Base-by-base conservation (phyloP, 306 rosid genomes). In the Cicer yamashitae region DNA sequence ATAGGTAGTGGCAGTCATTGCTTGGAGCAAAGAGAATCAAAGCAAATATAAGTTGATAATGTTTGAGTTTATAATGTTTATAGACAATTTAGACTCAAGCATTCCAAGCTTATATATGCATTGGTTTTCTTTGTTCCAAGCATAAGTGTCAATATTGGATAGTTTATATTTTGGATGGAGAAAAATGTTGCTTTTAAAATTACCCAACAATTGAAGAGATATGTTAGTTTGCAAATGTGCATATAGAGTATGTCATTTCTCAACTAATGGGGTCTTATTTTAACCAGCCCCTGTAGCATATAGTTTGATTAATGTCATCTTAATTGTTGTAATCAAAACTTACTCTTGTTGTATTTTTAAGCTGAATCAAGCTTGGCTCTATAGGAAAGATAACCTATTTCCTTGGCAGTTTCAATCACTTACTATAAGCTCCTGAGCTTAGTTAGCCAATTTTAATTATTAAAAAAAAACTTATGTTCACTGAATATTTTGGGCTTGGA, bases 181-280 rank as follows among this genome's bases (percentile, higher is more conserved):
- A 71, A 67, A 13, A 11, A 70, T 10, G 72, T 25, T 77, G 6
- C 62, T 56, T 58, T 69, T 69, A 34, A 22, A 56, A 52, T 48
- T 38, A 70, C 73, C 66, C 59, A 60, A 10, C 5, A 45, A 15
- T 10, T 46, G 76, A 53, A 40, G 64, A 70, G 54, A 69, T 74
- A 61, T 47, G 79, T 63, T 70, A 46, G 64, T 38, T 68, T 50
- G 57, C 80, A 53, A 59, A 15, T 70, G 69, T 77, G 69, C 72
- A 80, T 30, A 79, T 20, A 60, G 48, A 22, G 54, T 38, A 11
- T 77, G 74, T 50, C 64, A 62, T 74, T 74, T 81, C 59, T 83
- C 53, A 59, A 34, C 53, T 47, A 39, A 54, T 17, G 80, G 88
- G 89, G 75, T 75, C 20, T 69, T 70, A 58, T 72, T 62, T 75